Base-by-base conservation (phyloP, 768 basidiomycete species). In the Strobilomyces confusus region DNA sequence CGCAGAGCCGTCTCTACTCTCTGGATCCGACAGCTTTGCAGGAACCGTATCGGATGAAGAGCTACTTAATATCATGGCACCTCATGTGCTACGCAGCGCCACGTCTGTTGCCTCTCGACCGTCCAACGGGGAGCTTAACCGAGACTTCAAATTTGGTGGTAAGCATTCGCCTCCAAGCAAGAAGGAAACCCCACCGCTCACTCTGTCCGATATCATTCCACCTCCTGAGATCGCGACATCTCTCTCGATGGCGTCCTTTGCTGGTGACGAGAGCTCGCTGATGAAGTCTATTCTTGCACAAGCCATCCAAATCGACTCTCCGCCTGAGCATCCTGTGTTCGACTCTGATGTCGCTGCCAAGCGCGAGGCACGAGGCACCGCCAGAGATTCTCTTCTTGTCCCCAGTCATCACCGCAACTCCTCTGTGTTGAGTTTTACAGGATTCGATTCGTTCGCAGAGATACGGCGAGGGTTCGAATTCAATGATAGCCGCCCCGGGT, bases 401-500 rank as follows among this genome's bases (percentile, higher is more conserved):
- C 19, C 52, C 20, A 41, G 62, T 36, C 76, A 76, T 40, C 65
- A 71, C 2, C 70, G 75, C 29, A 63, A 64, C 19, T 56, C 65
- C 3, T 89, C 87, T 0, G 79, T 69, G 3, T 64, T 80, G 47
- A 89, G 87, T 65, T 91, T 92, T 59, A 75, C 72, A 5, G 88
- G 89, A 0, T 76, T 90, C 15, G 82, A 85, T 43, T 85, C 86
- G 0, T 92, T 89, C 58, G 83, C 85, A 19, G 89, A 89, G 62
- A 80, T 90, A n/a, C 74, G 88, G 29, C 78, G 87, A 46, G 87
- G 84, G 2, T 92, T 90, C 56, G 89, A 91, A 63, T 90, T 87
- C 65, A 75, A 75, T 25, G 74, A 78, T 9, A 72, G 78, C 44
- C 79, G 86, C 0, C 82, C 84, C 2, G 72, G 78, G 2, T 89